Percentiles rank a stretch among this genome's conserved stretches.
These are phyloP conservation scores for Hibiscus mutabilis DNA, from an alignment of 345 rosid genomes.

Conservation along the genomic window DNA sequence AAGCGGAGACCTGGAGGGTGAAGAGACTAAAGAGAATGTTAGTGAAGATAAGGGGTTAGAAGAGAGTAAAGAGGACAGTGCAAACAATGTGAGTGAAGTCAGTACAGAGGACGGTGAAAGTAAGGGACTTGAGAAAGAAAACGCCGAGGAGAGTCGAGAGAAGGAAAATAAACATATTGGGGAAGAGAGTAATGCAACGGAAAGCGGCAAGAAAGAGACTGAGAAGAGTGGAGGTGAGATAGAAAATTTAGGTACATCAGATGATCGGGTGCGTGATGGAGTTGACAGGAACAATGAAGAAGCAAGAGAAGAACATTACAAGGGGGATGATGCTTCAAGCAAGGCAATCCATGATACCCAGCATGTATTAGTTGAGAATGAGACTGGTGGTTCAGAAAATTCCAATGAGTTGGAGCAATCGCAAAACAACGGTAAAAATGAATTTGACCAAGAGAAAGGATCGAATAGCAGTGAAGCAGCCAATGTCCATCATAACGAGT, in stretches of 20 bases:
- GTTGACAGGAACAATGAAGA: constrained; percentile 31
- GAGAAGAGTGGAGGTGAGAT: constrained; percentile 14
- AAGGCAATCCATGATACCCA: constrained; percentile 13
- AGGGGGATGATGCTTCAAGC: constrained; percentile 65
- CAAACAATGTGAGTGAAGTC: constrained; percentile 15
- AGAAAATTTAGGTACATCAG: constrained; percentile 24
- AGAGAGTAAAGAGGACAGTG: constrained; percentile 13
- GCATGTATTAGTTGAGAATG: background rate
- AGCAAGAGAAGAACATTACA: constrained; percentile 58
- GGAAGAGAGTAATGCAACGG: constrained; percentile 12
- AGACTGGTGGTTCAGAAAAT: background rate
- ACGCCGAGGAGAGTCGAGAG: constrained; percentile 12
- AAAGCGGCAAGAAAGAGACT: constrained; percentile 8
- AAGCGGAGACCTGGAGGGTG: background rate
- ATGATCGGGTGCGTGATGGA: constrained; percentile 37
- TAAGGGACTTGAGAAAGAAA: constrained; percentile 14
- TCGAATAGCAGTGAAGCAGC: constrained; percentile 8
- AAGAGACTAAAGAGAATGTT: background rate
- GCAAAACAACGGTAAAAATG: background rate
- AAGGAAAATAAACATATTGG: constrained; percentile 10
- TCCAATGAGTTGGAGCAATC: background rate
- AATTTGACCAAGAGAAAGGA: background rate
- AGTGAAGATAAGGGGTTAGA: background rate
- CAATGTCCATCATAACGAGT: constrained; percentile 18
- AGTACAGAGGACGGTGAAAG: constrained; percentile 13